Base-by-base conservation (phyloP, 495 filamentous ascomycete genomes). In the Mytilinidion resinicola region DNA sequence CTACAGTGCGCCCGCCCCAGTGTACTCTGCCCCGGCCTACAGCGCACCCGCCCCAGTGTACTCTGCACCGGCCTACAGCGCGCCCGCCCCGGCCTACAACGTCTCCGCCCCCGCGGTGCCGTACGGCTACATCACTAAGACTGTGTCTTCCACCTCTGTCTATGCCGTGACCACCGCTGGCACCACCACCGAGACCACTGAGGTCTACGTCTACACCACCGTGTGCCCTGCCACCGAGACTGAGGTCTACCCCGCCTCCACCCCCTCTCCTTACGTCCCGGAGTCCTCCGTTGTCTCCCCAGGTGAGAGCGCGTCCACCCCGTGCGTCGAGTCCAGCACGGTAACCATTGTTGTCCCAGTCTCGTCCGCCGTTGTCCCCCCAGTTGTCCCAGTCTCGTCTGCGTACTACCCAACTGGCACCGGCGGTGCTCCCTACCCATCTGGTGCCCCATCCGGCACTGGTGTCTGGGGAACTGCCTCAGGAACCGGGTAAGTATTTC, bases 91-190 rank as follows among this genome's bases (percentile, higher is more conserved):
- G 15, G n/a, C 11, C 48, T n/a, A n/a, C 41, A 15, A 15, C 7
- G 48, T 17, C 51, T 15, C 38, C 6, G 52, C 3, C 1, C 37
- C 48, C 38, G 19, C 19, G 15, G 12, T 11, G 15, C 11, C 37
- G 4, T 12, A 47, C 4, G 15, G 37, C 15, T 17, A n/a, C 19
- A 19, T 19, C 19, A 46, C 50, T n/a, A 47, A 47, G 51, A 67
- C 67, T 4, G 38, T 69, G 53, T 69, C 61, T 48, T 54, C 25
- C 30, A 53, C 51, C 33, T 4, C 7, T 8, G 9, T 41, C 8
- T 10, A 19, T 25, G 33, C 34, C n/a, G 46, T 49, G 19, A 49
- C 21, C 17, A 49, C 46, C 46, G 11, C 34, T 14, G 11, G 15
- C 17, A 49, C 46, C 17, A 14, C 33, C 34, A 34, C 37, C 11